Evolutionary conservation across 345 rosid species (phyloP), one percentile per base, ranked within the genome.

Genomic region (Alliaria petiolata): DNA sequence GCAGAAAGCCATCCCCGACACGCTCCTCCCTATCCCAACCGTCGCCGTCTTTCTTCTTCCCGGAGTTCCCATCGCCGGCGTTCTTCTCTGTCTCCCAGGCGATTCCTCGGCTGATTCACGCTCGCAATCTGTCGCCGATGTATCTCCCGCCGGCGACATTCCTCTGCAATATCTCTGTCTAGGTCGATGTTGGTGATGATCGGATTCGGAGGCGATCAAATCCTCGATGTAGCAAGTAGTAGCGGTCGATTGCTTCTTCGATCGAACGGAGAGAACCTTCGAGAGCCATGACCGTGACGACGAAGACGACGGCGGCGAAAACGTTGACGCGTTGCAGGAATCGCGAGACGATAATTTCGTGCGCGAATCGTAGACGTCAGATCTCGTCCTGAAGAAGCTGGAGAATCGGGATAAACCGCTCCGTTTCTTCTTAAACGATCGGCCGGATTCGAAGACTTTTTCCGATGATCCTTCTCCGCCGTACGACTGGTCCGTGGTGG

Each of bases 1-100:
- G 75, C 98, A 95, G 76, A 95, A 88, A 28, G 85, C 78, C 60
- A 92, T 78, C 26, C 87, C 89, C 0, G 98, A 79, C 16, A 82
- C 46, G 74, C 71, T 81, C 67, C 65, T 81, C 30, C 42, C 35
- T 1, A 75, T 58, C 14, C 77, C 56, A 57, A 22, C 42, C 80
- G 8, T 43, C 49, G 33, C 61, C 76, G 73, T 74, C 71, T 76
- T 76, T 58, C 43, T 56, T 33, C 80, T 70, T 28, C 67, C 76
- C 50, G 80, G 76, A 50, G 80, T 84, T 70, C 65, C 75, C 17
- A 82, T 79, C 67, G 72, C 60, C 33, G 77, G 65, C 16, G 85
- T 74, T 5, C 80, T 45, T 52, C 50, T 72, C 72, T 75, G 78
- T 57, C 80, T 85, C 79, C 50, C 81, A 40, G 82, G 85, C 0